Percentiles rank a stretch among this genome's conserved stretches.
Evolutionary conservation across 345 rosid species (phyloP).

Genomic region (Populus tremula): DNA sequence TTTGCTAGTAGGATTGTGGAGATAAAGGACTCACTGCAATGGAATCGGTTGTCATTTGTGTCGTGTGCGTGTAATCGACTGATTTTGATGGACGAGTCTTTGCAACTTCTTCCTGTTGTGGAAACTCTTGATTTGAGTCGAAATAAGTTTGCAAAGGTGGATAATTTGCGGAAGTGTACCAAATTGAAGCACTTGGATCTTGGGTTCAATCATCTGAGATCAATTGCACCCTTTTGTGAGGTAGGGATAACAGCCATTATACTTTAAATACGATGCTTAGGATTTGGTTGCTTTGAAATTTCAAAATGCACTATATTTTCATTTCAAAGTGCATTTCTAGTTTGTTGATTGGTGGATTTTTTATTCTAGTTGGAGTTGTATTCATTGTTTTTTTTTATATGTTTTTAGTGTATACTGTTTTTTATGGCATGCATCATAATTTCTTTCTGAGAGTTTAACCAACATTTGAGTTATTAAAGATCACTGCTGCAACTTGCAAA

Average conservation of each 20-base stretch:
- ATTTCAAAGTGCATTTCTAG: background rate
- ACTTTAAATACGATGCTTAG: background rate
- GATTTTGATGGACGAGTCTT: conserved; percentile 92
- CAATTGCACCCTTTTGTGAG: conserved; percentile 68
- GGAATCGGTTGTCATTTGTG: conserved; percentile 83
- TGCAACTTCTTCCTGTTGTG: conserved; percentile 94
- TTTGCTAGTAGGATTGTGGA: conserved; percentile 93
- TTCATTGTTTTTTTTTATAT: background rate
- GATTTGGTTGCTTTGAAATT: background rate
- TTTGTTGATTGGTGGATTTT: background rate
- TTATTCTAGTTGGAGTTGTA: background rate
- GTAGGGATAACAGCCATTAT: conserved; percentile 30
- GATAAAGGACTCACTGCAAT: conserved; percentile 76
- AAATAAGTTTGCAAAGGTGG: conserved; percentile 85
- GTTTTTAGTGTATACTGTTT: background rate
- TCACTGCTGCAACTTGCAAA: background rate
- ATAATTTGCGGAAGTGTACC: conserved; percentile 75
- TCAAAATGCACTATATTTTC: background rate
- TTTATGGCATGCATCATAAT: background rate
- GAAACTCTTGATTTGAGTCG: conserved; percentile 97
- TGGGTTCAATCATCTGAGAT: conserved; percentile 83
- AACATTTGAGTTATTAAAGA: background rate
- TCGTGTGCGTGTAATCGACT: conserved; percentile 83
- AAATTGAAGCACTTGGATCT: conserved; percentile 90
- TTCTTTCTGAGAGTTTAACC: too few relatives aligned